Evolutionary conservation across 345 rosid species (phyloP).

Genomic region (Gynandropsis gynandra): DNA sequence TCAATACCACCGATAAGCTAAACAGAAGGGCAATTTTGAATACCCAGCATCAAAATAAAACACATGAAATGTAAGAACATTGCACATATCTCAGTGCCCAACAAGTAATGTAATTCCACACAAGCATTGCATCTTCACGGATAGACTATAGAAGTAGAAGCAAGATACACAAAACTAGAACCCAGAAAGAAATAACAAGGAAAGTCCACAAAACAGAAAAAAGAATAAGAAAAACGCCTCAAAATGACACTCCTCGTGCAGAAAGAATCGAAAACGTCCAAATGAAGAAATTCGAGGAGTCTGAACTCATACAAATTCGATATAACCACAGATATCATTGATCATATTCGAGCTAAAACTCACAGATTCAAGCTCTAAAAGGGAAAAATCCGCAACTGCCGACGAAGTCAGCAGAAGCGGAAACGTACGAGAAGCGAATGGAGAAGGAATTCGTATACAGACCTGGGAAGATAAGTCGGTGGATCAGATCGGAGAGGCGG

Average conservation of each 20-base stretch:
- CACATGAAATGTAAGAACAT: not conserved
- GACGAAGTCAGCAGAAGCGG: not conserved
- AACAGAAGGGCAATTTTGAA: not conserved
- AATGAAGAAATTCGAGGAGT: constrained; percentile 8
- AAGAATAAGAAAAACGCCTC: constrained; percentile 8
- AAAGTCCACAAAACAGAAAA: not conserved
- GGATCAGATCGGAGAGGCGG: constrained; percentile 23
- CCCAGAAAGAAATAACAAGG: not conserved
- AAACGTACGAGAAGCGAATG: no score
- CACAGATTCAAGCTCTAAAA: constrained; percentile 11
- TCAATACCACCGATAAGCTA: no score
- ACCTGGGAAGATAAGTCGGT: constrained; percentile 5
- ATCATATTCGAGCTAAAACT: constrained; percentile 18
- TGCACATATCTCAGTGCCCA: not conserved
- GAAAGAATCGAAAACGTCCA: constrained; percentile 13
- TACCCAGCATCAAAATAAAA: not conserved
- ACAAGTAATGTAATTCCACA: not conserved
- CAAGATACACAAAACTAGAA: not conserved
- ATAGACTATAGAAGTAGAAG: not conserved
- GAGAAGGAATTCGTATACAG: constrained; percentile 13
- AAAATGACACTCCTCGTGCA: not conserved
- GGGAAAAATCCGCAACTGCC: not conserved
- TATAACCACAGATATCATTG: not conserved
- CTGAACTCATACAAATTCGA: constrained; percentile 6
- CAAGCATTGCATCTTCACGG: not conserved